Conservation (phyloP, 1,284 basidiomycete genomes). For the Heterobasidion annosum region DNA sequence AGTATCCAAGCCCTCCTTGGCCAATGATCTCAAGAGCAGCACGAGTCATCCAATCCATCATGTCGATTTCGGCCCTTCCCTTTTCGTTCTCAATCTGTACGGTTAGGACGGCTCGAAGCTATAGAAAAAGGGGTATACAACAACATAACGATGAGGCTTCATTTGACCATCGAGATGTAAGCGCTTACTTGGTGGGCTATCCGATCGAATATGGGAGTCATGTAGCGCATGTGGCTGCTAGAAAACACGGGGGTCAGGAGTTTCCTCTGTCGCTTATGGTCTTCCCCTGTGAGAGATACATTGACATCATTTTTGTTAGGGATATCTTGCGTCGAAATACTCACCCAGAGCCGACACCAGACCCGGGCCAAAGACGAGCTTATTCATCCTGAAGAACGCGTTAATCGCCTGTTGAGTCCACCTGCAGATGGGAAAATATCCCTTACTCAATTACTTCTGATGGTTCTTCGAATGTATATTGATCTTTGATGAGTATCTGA, state of each 20-base stretch:
- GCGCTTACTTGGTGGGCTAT: not conserved
- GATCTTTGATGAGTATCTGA: not conserved
- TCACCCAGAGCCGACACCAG: not conserved
- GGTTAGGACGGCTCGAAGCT: not conserved
- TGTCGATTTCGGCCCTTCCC: constrained; percentile 18
- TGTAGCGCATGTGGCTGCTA: not conserved
- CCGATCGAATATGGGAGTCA: constrained; percentile 2
- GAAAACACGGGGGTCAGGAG: constrained; percentile 1
- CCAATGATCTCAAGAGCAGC: constrained; percentile 25
- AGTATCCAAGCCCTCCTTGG: constrained; percentile 27
- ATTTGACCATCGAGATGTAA: too few relatives aligned
- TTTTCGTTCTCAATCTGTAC: constrained; percentile 4
- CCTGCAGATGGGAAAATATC: not conserved
- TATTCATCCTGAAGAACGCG: not conserved
- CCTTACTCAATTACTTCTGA: not conserved
- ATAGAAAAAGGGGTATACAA: not conserved
- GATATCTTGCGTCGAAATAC: too few relatives aligned
- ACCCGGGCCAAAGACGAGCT: not conserved
- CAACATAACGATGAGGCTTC: not conserved
- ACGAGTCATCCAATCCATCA: constrained; percentile 29
- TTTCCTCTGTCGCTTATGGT: not conserved
- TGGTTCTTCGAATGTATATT: not conserved
- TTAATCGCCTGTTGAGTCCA: not conserved
- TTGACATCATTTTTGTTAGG: not conserved
- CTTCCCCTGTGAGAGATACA: not conserved